These are phyloP conservation scores for Periconia sp. DNA, from an alignment of 2,329 filamentous ascomycete species.

Conservation along the genomic window DNA sequence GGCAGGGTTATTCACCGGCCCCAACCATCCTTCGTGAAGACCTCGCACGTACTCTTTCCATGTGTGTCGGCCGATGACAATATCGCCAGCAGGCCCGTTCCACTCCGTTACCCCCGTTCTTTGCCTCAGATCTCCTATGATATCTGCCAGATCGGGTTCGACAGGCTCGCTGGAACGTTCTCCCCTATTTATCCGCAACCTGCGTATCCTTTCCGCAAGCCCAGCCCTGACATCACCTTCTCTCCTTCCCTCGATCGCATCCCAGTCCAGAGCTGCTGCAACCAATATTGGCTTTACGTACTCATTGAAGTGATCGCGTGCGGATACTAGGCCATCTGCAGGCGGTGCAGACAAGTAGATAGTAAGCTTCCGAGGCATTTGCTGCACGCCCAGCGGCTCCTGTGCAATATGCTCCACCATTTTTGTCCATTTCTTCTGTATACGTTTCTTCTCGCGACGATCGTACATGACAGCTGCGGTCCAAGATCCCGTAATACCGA, in stretches of 20 bases:
- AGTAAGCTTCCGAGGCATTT: conserved; percentile 80
- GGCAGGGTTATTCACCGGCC: conserved; percentile 69
- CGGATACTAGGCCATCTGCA: conserved; percentile 76
- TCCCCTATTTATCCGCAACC: conserved; percentile 61
- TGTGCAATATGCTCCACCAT: conserved; percentile 81
- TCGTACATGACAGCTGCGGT: conserved; percentile 86
- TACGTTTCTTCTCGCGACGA: conserved; percentile 82
- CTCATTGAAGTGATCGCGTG: conserved; percentile 94
- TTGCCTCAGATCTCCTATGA: conserved; percentile 65
- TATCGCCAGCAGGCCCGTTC: conserved; percentile 75
- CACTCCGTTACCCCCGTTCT: conserved; percentile 70
- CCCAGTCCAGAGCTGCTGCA: conserved; percentile 89
- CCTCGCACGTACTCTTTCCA: conserved; percentile 98
- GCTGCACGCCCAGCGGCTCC: conserved; percentile 70
- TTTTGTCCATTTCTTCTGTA: conserved; percentile 82
- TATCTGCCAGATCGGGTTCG: conserved; percentile 57
- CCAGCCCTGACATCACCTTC: conserved; percentile 91
- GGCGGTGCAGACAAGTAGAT: conserved; percentile 85
- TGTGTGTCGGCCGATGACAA: conserved; percentile 85
- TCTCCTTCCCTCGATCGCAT: conserved; percentile 87
- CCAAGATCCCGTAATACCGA: conserved; percentile 75
- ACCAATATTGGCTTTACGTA: conserved; percentile 93
- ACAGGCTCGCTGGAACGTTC: conserved; percentile 50
- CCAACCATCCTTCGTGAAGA: conserved; percentile 94
- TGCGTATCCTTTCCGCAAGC: conserved; percentile 82